Base-by-base conservation (phyloP, 768 basidiomycete genomes). In the Lactarius hatsudake region DNA sequence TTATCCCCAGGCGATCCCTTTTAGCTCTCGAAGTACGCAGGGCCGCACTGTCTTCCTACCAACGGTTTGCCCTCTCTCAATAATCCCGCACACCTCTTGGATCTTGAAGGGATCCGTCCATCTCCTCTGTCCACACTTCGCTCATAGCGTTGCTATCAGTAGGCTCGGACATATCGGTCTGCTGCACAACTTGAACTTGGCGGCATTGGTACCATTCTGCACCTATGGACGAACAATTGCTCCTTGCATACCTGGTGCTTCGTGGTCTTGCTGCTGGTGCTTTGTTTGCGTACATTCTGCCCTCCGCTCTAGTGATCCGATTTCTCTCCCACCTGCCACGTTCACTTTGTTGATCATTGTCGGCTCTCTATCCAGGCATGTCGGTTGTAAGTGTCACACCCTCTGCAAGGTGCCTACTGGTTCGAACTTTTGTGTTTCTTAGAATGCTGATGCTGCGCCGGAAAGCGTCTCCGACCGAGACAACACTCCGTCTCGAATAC, bases 401-500 rank as follows among this genome's bases (percentile, higher is more conserved):
- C 20, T 23, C 3, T 57, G 28, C 23, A 15, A 15, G 15, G 20
- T 15, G 8, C 43, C 17, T 48, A 13, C 53, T n/a, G 32, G 32
- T 63, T 57, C n/a, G 32, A 26, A 36, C 54, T 32, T 34, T 6
- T 63, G 8, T 59, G 36, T n/a, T n/a, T 55, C 26, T 38, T 59
- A 71, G 70, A 18, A 62, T 71, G 43, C 62, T 71, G n/a, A 28
- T 62, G 59, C 69, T 71, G 32, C 68, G 69, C 32, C 61, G 51
- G 45, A 71, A 53, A 34, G 65, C 28, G 23, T 17, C 8, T 23
- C 70, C 64, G 17, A 71, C 69, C 28, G 69, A 63, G 28, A 60
- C 65, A 30, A 59, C 68, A 54, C n/a, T 64, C 20, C 48, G 61
- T 3, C 2, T 17, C 36, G 40, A 62, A 38, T 20, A 36, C 28